These are phyloP conservation scores for Tremella yokohamensis DNA, from an alignment of 768 basidiomycete genomes.

Conservation along the genomic window DNA sequence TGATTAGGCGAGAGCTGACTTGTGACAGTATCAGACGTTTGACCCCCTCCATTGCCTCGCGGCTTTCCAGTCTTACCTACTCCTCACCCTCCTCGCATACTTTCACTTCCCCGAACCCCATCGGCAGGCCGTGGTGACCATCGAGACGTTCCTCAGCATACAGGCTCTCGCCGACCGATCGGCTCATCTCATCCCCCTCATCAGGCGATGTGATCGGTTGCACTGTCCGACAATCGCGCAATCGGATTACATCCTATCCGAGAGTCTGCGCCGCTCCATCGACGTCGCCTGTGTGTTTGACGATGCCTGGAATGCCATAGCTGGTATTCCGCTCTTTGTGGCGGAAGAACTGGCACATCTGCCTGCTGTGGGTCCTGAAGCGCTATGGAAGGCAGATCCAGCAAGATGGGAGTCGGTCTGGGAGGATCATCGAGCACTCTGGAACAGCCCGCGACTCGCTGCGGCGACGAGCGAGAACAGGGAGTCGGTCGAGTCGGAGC, in stretches of 20 bases:
- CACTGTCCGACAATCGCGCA: neutral
- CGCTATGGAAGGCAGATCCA: neutral
- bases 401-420: too few relatives aligned
- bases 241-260: neutral
- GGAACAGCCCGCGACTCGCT: too few relatives aligned
- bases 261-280: neutral
- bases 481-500: too few relatives aligned
- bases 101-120: neutral
- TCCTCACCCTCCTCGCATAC: constrained; percentile 1
- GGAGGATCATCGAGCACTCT: too few relatives aligned
- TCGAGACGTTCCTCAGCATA: neutral
- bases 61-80: neutral
- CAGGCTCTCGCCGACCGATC: constrained; percentile 1
- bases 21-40: neutral
- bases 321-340: neutral
- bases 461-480: too few relatives aligned
- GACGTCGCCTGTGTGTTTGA: constrained; percentile 1
- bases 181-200: constrained; percentile 1
- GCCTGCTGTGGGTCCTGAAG: neutral
- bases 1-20: too few relatives aligned
- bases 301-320: neutral
- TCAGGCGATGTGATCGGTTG: neutral
- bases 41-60: neutral
- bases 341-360: neutral
- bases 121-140: neutral